phyloP scores from a whole-genome alignment of 345 rosid species.

The Raphanus raphanistrum region DNA sequence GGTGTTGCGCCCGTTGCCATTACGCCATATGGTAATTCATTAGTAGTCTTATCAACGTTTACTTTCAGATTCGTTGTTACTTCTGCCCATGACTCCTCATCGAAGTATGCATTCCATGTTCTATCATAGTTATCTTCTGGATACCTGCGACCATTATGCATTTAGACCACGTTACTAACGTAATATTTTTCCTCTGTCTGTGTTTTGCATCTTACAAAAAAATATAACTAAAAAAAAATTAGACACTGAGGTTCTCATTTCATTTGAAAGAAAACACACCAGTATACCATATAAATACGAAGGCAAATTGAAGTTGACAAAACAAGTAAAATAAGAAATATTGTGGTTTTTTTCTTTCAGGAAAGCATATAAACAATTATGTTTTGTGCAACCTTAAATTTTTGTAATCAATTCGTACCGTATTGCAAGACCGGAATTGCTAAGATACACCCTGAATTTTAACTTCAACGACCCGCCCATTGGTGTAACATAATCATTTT shows the following conservation, averaged over 20 bases:
- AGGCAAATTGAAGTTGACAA: not conserved
- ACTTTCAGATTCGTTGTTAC: conserved; percentile 5
- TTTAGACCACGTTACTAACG: not conserved
- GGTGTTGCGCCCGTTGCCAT: conserved; percentile 18
- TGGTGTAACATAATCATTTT: conserved; percentile 15
- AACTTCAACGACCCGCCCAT: conserved; percentile 10
- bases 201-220: not conserved
- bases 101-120: conserved; percentile 9
- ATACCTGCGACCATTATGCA: conserved; percentile 22
- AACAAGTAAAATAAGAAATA: not conserved
- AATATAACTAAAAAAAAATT: not conserved
- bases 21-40: conserved; percentile 16
- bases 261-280: not conserved
- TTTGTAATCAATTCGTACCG: conserved; percentile 1
- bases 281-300: not conserved
- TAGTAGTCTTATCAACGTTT: not conserved
- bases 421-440: not conserved
- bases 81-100: conserved; percentile 11
- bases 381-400: not conserved
- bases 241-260: not conserved
- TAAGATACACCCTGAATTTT: conserved; percentile 9
- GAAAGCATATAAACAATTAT: no score
- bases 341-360: not conserved
- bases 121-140: conserved; percentile 32
- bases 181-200: not conserved